Percentiles rank a stretch among this genome's conserved stretches.
Conservation (phyloP, 805 yeast genomes). For the Yamadazyma ubonensis region DNA sequence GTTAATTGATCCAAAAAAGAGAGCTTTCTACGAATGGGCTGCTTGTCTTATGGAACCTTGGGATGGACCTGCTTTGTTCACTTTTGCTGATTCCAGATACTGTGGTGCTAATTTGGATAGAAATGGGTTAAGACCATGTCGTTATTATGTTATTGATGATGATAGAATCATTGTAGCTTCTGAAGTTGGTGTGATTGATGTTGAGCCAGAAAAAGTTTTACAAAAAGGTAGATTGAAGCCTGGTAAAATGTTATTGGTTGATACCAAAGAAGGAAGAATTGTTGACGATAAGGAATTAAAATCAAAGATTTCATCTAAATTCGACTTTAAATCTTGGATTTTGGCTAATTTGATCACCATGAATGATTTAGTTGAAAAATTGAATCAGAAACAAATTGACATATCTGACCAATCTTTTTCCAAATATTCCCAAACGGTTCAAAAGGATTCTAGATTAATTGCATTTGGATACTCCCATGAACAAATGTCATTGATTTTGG, state of each 20-base stretch:
- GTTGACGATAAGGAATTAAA: slow-evolving; percentile 93
- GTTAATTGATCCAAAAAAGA: slow-evolving; percentile 84
- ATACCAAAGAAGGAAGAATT: slow-evolving; percentile 86
- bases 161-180: slow-evolving; percentile 97
- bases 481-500: slow-evolving; percentile 77
- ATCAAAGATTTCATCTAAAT: slow-evolving; percentile 70
- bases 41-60: slow-evolving; percentile 99
- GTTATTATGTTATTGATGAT: slow-evolving; percentile 92
- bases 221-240: slow-evolving; percentile 95
- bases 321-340: slow-evolving; percentile 93
- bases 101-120: slow-evolving; percentile 98
- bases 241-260: slow-evolving; percentile 93
- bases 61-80: slow-evolving; percentile 98
- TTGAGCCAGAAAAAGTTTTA: slow-evolving; percentile 76
- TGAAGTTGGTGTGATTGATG: slow-evolving; percentile 94
- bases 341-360: slow-evolving; percentile 81
- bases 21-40: slow-evolving; percentile 98
- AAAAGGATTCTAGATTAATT: slow-evolving; percentile 76
- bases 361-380: slow-evolving; percentile 68
- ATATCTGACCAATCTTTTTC: slow-evolving; percentile 17
- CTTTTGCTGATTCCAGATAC: slow-evolving; percentile 95
- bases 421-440: slow-evolving; percentile 46
- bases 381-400: slow-evolving; percentile 39
- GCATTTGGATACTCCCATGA: slow-evolving; percentile 96
- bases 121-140: slow-evolving; percentile 97